These are phyloP conservation scores for Colletotrichum endophyticum DNA, from an alignment of 2,329 filamentous ascomycete species.

Conservation along the genomic window DNA sequence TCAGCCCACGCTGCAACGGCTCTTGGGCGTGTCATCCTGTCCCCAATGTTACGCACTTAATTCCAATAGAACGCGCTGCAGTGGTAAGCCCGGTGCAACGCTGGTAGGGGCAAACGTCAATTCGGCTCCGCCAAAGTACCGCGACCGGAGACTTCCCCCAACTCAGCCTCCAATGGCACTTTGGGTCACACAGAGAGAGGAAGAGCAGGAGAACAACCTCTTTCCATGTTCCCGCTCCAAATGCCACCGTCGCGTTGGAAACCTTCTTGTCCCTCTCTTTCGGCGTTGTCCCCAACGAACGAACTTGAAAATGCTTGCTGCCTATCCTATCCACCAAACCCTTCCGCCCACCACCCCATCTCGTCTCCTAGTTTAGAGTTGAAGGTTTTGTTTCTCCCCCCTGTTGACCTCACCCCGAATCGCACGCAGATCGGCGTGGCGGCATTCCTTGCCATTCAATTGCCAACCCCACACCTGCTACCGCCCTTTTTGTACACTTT, in stretches of 20 bases:
- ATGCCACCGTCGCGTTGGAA: not conserved
- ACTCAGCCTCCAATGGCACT: not conserved
- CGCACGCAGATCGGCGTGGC: slow-evolving; percentile 1
- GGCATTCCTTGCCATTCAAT: not conserved
- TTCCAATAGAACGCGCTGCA: not conserved
- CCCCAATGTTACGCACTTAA: not conserved
- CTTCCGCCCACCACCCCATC: not conserved
- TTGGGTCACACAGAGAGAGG: not conserved
- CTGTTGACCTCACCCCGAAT: not conserved
- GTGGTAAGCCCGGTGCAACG: not conserved
- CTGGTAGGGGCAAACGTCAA: not conserved
- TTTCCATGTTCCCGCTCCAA: not conserved
- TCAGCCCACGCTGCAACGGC: not conserved
- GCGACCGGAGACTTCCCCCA: not conserved
- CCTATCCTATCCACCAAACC: not conserved
- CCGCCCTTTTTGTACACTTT: not conserved
- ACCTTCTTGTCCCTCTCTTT: not conserved
- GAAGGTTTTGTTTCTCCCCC: not conserved
- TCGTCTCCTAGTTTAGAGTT: not conserved
- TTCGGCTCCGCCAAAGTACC: not conserved
- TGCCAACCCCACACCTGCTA: not conserved
- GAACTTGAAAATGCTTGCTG: not conserved
- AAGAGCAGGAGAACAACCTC: not conserved
- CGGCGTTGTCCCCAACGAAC: not conserved
- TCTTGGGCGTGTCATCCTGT: not conserved